Percentiles rank a stretch among this genome's conserved stretches.
These are phyloP conservation scores for Aspergillus sclerotiicarbonarius DNA, from an alignment of 495 filamentous ascomycete genomes.

Conservation along the genomic window DNA sequence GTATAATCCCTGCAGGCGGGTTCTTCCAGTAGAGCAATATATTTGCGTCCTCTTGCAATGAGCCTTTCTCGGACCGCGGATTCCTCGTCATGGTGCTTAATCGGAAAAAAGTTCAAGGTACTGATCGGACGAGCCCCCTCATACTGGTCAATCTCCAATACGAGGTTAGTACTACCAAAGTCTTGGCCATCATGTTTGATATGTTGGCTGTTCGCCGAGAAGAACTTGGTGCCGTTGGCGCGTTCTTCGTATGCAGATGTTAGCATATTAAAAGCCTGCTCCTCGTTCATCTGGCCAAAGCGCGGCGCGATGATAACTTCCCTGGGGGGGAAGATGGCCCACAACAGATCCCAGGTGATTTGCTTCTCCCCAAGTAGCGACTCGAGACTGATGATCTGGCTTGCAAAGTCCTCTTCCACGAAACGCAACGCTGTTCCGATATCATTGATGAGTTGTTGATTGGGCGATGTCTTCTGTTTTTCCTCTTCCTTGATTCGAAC, in stretches of 20 bases:
- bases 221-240: neutral
- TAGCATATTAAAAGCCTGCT: neutral
- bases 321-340: slow-evolving; percentile 1
- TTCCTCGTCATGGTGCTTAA: neutral
- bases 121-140: neutral
- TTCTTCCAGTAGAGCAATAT: neutral
- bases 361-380: neutral
- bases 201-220: neutral
- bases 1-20: neutral
- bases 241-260: neutral
- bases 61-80: neutral
- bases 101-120: neutral
- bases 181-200: neutral
- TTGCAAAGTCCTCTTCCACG: slow-evolving; percentile 2
- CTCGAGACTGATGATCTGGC: neutral
- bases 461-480: slow-evolving; percentile 1
- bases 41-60: slow-evolving; percentile 3
- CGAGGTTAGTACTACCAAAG: neutral
- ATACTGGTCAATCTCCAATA: slow-evolving; percentile 3
- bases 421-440: neutral
- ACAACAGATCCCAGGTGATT: slow-evolving; percentile 7
- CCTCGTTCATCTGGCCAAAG: neutral
- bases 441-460: neutral
- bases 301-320: neutral
- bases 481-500: slow-evolving; percentile 2